Conservation (phyloP, 2,329 filamentous ascomycete genomes). For the Lecanicillium sp. region DNA sequence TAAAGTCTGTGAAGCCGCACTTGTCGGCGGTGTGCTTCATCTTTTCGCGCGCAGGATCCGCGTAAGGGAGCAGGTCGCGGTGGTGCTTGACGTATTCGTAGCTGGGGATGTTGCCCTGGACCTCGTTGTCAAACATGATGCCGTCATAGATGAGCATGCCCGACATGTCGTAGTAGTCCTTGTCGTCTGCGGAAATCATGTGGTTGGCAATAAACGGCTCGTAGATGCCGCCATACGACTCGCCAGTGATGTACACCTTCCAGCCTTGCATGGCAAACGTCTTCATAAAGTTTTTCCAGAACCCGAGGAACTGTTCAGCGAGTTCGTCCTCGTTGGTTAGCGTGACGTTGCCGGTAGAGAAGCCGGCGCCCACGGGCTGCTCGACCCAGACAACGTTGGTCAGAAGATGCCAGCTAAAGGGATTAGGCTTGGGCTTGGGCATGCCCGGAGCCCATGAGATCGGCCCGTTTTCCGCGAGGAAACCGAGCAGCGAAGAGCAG, state of each 20-base stretch:
- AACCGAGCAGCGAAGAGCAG: conserved; percentile 54
- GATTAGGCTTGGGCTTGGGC: conserved; percentile 53
- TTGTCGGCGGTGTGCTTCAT: conserved; percentile 42
- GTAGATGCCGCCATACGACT: conserved; percentile 59
- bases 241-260: conserved; percentile 65
- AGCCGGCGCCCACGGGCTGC: conserved; percentile 60
- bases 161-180: conserved; percentile 56
- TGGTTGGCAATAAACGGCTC: conserved; percentile 65
- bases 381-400: conserved; percentile 74
- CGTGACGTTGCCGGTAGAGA: conserved; percentile 54
- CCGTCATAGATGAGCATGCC: conserved; percentile 70
- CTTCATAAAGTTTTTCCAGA: conserved; percentile 64
- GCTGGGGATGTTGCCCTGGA: conserved; percentile 38
- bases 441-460: conserved; percentile 66
- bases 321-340: conserved; percentile 57
- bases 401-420: conserved; percentile 66
- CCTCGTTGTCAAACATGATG: conserved; percentile 41
- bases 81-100: conserved; percentile 54
- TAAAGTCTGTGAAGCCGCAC: conserved; percentile 56
- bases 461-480: conserved; percentile 71
- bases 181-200: conserved; percentile 61
- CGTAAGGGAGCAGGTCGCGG: conserved; percentile 52
- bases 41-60: conserved; percentile 45
- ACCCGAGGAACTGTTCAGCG: conserved; percentile 59
- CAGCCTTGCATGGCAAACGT: conserved; percentile 54